Evolutionary conservation across 768 basidiomycete genomes (phyloP), one percentile per base, ranked within the genome.

Genomic region (Termitomyces sp.): DNA sequence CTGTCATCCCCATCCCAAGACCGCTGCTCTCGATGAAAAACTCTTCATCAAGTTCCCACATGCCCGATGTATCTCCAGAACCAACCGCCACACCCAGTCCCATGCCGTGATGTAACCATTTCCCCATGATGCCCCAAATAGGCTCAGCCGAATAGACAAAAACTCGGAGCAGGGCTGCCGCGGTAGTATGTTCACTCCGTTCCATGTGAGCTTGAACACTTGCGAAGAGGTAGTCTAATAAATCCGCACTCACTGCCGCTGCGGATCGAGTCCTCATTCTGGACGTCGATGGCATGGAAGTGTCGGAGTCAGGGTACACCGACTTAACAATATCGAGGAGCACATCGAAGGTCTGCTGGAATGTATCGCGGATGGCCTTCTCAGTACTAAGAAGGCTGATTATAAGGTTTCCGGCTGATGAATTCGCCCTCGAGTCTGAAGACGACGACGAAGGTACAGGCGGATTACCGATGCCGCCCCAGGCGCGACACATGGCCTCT

Each of bases 1-100:
- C 77, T 65, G 76, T 70, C 65, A 76, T 75, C 40, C 79, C 79
- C 49, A 76, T 56, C 0, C 76, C 77, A 43, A 89, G 72, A 19
- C 83, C 85, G 63, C 80, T 89, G 58, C 81, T 80, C 64, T 88
- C 86, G 45, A 94, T 82, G 68, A 93, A 92, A 70, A 91, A 91
- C 63, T 94, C 91, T 11, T 86, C 85, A 19, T 86, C 84, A 1
- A 86, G 72, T 42, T 74, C 75, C 48, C 70, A 73, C 14, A 68
- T 66, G 17, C 61, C 64, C 30, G 61, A 51, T 5, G 67, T 66
- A 19, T 62, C 63, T 39, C 65, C 66, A 12, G 62, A 59, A 55
- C 74, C 63, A 56, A 71, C 54, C 44, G 73, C 68, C 56, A 75
- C 60, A 9, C 74, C 71, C 10, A 78, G 64, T 4, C 83, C 83